These are phyloP conservation scores for Aquilaria malaccensis DNA, from an alignment of 345 rosid species.

Conservation along the genomic window DNA sequence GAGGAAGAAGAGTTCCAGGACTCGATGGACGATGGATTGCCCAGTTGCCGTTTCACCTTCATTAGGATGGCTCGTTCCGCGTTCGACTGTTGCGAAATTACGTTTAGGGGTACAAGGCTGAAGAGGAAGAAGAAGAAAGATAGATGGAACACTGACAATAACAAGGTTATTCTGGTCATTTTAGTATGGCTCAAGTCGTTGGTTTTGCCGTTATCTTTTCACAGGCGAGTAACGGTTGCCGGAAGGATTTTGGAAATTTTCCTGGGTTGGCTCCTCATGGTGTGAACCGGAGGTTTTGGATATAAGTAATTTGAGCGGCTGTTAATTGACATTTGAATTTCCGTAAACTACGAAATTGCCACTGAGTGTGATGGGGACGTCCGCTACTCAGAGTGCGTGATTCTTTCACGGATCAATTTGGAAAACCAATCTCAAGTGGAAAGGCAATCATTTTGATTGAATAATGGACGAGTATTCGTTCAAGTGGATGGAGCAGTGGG, in stretches of 20 bases:
- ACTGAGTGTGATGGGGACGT: too few species aligned
- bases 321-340: too few species aligned
- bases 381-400: too few species aligned
- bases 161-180: constrained; percentile 28
- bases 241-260: background rate
- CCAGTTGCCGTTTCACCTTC: constrained; percentile 40
- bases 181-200: background rate
- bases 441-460: too few species aligned
- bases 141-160: background rate
- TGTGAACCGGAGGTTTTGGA: too few species aligned
- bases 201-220: constrained; percentile 18
- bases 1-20: constrained; percentile 56
- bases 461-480: too few species aligned
- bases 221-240: constrained; percentile 5
- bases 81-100: constrained; percentile 32
- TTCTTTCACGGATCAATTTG: too few species aligned
- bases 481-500: too few species aligned
- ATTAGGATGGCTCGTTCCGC: constrained; percentile 42
- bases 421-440: too few species aligned
- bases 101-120: constrained; percentile 26
- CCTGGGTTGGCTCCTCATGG: background rate
- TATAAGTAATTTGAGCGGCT: too few species aligned
- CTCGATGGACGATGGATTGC: constrained; percentile 46
- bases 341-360: too few species aligned
- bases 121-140: constrained; percentile 24